Base-by-base conservation (phyloP, 345 rosid genomes). In the Brassica nigra region DNA sequence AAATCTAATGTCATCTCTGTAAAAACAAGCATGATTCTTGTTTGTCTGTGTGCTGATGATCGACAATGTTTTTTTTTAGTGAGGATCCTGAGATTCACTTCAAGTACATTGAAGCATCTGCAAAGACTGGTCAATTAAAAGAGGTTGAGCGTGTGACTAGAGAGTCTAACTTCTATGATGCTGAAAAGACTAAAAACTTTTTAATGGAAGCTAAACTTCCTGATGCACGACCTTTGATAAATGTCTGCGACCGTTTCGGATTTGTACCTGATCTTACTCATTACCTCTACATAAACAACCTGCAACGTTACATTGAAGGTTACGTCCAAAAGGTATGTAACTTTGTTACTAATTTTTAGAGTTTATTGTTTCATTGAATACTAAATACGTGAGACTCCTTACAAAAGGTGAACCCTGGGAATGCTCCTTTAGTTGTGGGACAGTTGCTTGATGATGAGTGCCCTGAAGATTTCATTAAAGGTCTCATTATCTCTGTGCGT, bases 91-190 rank as follows among this genome's bases (percentile, higher is more conserved):
- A 96, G 66, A 89, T 93, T 82, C 98, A 93, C 80, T 96, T 93
- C 80, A 96, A 93, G 87, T 96, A 96, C 88, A 96, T 96, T 58
- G 99, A 96, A 82, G 93, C 99, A 12, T 98, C 98, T 73, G 97
- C 99, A 18, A 96, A 92, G 84, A 96, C 97, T 63, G 88, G 97
- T 62, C 92, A 96, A 78, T 88, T 96, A 83, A 96, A 96, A 85
- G 99, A 96, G 88, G 99, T 96, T 77, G 99, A 96, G 86, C 99
- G 98, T 12, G 99, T 96, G 70, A 93, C 98, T 52, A 90, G 99
- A 78, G 99, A 96, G 76, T 93, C 99, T 15, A 93, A 90, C 70
- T 93, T 92, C 76, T 96, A 93, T 81, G 98, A 96, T 71, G 87
- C 99, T 70, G 97, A 93, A 82, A 96, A 96, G 90, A 88, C 97